phyloP scores from a whole-genome alignment of 1,139 yeast species.

The Candida freyschussii region DNA sequence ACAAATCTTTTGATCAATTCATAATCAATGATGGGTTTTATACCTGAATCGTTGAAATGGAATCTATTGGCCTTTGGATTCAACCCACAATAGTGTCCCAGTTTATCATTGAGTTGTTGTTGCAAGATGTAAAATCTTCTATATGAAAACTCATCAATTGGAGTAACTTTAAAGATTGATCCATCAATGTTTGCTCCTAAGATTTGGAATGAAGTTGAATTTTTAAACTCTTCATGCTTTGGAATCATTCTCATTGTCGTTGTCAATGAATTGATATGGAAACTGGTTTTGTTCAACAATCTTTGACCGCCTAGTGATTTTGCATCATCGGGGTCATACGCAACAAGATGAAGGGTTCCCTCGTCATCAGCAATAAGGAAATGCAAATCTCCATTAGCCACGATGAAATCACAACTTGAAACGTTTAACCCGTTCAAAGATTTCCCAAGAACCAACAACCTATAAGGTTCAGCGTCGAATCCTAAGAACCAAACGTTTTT shows the following conservation, averaged over 20 bases:
- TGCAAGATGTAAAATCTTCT: constrained; percentile 81
- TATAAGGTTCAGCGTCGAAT: constrained; percentile 91
- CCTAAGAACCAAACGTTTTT: constrained; percentile 83
- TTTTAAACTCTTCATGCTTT: constrained; percentile 29
- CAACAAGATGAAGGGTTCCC: constrained; percentile 66
- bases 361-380: constrained; percentile 69
- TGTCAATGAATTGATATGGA: constrained; percentile 61
- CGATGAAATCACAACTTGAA: constrained; percentile 60
- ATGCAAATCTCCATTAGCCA: constrained; percentile 63
- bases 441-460: constrained; percentile 76
- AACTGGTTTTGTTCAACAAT: constrained; percentile 64
- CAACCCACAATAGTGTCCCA: constrained; percentile 66
- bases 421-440: constrained; percentile 64
- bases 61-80: constrained; percentile 72
- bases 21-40: constrained; percentile 59
- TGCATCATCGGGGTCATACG: constrained; percentile 92
- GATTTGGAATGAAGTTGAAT: constrained; percentile 39
- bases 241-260: constrained; percentile 58
- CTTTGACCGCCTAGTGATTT: constrained; percentile 76
- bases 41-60: constrained; percentile 36
- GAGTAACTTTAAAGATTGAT: constrained; percentile 66
- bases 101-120: constrained; percentile 71
- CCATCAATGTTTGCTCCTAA: constrained; percentile 81
- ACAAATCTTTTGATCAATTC: constrained; percentile 50
- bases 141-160: constrained; percentile 69